Evolutionary conservation across 2,329 filamentous ascomycete genomes (phyloP).

Genomic region (Penicillium sp.): DNA sequence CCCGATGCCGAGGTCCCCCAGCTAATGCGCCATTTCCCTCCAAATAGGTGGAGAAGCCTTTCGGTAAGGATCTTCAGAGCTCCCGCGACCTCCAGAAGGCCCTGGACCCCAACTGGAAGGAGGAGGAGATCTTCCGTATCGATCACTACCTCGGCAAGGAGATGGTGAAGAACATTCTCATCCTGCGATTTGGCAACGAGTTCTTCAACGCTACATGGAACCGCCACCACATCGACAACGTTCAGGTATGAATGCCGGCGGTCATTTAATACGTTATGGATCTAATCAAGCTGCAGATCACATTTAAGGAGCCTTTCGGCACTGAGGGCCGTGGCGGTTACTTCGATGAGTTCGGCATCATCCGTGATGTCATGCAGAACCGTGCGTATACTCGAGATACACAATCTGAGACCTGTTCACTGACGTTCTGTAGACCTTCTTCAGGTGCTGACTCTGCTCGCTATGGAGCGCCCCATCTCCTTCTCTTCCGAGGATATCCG

Average conservation of each 20-base stretch:
- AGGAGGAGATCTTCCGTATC: conserved; percentile 98
- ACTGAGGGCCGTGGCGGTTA: conserved; percentile 97
- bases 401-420: neutral
- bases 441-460: conserved; percentile 91
- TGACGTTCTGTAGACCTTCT: conserved; percentile 67
- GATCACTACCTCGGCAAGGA: conserved; percentile 99
- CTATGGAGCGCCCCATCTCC: conserved; percentile 97
- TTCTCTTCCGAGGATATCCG: conserved; percentile 98
- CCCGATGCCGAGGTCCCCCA: neutral
- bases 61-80: conserved; percentile 94
- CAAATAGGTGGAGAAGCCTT: conserved; percentile 92
- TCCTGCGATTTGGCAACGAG: conserved; percentile 96
- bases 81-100: conserved; percentile 94
- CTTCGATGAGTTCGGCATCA: conserved; percentile 99
- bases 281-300: conserved; percentile 61
- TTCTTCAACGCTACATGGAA: conserved; percentile 99
- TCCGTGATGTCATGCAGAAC: conserved; percentile 99
- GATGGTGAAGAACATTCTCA: conserved; percentile 99
- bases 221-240: conserved; percentile 98
- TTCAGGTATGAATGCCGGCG: conserved; percentile 64
- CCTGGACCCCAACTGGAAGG: conserved; percentile 95
- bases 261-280: neutral
- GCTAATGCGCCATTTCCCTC: conserved; percentile 25
- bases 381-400: conserved; percentile 53
- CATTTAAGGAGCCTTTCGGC: conserved; percentile 99